Percentiles rank a stretch among this genome's conserved stretches.
Evolutionary conservation across 2,329 filamentous ascomycete species (phyloP).

Genomic region (Scedosporium minutisporum): DNA sequence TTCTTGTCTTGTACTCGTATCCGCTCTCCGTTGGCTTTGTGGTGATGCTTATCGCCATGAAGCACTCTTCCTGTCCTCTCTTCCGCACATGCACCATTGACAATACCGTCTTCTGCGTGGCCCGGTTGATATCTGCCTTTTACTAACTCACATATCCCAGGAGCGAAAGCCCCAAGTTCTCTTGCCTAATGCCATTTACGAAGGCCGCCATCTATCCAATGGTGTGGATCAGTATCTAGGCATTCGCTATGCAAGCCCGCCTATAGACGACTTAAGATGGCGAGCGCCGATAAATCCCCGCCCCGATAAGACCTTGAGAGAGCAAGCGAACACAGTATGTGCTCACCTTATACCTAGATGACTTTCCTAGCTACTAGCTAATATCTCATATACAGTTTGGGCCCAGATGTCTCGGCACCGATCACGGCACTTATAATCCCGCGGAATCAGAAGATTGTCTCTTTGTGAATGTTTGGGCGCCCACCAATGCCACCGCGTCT

Average conservation of each 20-base stretch:
- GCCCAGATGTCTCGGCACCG: constrained; percentile 7
- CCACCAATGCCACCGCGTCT: constrained; percentile 18
- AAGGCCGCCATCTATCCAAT: constrained; percentile 25
- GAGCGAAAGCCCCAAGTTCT: constrained; percentile 17
- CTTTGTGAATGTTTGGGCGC: constrained; percentile 38
- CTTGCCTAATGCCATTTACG: constrained; percentile 35
- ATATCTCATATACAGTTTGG: constrained; percentile 5
- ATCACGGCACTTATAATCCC: constrained; percentile 8
- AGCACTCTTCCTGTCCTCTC: not conserved
- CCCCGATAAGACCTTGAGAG: constrained; percentile 16
- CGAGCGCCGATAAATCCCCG: constrained; percentile 36
- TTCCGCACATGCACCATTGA: not conserved
- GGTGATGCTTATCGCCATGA: not conserved
- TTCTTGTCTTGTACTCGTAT: not conserved
- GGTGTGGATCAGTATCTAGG: constrained; percentile 37
- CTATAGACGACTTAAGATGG: constrained; percentile 39
- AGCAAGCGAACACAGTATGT: constrained; percentile 26
- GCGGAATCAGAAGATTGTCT: constrained; percentile 36
- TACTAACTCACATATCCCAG: not conserved
- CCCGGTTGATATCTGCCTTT: not conserved
- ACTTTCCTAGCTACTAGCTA: not conserved
- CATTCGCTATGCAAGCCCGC: constrained; percentile 42
- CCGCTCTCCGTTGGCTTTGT: not conserved
- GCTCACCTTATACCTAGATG: not conserved
- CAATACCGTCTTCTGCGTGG: not conserved